Evolutionary conservation across 495 filamentous ascomycete species (phyloP).

Genomic region (Penicillium lividum): DNA sequence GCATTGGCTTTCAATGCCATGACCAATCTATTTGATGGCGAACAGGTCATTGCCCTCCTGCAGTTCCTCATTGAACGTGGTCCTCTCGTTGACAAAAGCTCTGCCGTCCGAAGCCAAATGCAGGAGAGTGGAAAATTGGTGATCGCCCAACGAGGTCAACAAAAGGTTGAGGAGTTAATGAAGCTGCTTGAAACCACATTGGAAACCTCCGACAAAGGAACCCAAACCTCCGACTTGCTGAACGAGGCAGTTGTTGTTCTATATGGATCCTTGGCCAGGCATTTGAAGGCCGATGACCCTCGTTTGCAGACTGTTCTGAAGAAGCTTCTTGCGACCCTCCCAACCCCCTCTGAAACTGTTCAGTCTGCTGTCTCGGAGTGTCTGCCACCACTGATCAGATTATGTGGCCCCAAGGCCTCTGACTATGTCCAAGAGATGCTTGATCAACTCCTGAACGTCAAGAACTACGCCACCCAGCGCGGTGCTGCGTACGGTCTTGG

Average conservation of each 20-base stretch:
- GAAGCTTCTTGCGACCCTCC: constrained; percentile 78
- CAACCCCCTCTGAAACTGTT: constrained; percentile 94
- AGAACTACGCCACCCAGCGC: constrained; percentile 85
- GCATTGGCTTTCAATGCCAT: constrained; percentile 84
- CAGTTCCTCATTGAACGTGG: constrained; percentile 82
- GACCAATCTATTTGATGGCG: constrained; percentile 63
- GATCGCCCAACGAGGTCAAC: constrained; percentile 74
- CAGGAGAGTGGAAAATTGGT: constrained; percentile 85
- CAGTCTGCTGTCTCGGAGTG: constrained; percentile 96
- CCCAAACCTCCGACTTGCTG: constrained; percentile 76
- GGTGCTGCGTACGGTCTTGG: constrained; percentile 95
- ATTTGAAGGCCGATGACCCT: constrained; percentile 78
- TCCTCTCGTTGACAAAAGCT: constrained; percentile 77
- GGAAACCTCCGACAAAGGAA: constrained; percentile 76
- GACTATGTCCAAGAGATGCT: constrained; percentile 80
- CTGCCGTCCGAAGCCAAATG: constrained; percentile 80
- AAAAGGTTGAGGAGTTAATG: constrained; percentile 87
- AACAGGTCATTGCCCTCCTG: constrained; percentile 72
- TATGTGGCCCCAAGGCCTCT: constrained; percentile 70
- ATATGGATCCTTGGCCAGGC: constrained; percentile 88
- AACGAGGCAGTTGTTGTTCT: constrained; percentile 97
- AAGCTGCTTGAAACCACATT: constrained; percentile 82
- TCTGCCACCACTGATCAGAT: constrained; percentile 82
- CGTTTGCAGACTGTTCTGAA: constrained; percentile 84
- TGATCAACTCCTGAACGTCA: constrained; percentile 75